A percentile compares a stretch with the other conserved stretches of the same genome.
Evolutionary conservation across 805 yeast genomes (phyloP).

Genomic region (Schwanniomyces pseudopolymorphus): DNA sequence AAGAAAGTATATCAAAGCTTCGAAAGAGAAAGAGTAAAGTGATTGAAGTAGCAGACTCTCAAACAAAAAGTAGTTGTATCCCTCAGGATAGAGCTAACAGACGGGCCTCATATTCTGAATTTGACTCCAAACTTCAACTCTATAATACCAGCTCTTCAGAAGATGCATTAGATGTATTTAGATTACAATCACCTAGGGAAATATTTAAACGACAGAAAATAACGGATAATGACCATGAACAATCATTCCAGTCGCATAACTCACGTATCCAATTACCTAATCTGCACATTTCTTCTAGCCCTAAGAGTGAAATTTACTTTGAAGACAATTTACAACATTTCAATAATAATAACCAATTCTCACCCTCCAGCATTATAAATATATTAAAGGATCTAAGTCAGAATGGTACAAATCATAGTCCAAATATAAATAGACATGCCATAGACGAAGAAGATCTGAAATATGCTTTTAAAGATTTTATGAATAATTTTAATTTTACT

Average conservation of each 20-base stretch:
- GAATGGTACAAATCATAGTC: neutral
- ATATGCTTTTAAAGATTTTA: neutral
- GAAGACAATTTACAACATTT: neutral
- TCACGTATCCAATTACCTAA: too few relatives aligned
- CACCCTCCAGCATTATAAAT: slow-evolving; percentile 24
- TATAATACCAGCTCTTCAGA: neutral
- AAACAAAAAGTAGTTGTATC: neutral
- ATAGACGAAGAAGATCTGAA: neutral
- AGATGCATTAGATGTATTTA: neutral
- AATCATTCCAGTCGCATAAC: too few relatives aligned
- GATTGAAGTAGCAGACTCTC: neutral
- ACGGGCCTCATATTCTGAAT: neutral
- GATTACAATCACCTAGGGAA: neutral
- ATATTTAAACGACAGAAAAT: neutral
- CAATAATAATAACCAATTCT: neutral
- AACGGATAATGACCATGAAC: neutral
- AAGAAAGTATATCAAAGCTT: slow-evolving; percentile 42
- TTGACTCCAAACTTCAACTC: neutral
- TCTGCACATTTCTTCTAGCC: slow-evolving; percentile 1
- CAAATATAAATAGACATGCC: neutral
- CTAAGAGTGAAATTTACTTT: neutral
- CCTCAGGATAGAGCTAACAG: neutral
- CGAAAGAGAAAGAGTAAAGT: slow-evolving; percentile 33
- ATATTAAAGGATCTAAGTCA: slow-evolving; percentile 24
- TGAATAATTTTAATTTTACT: neutral